Conservation (phyloP, 495 filamentous ascomycete genomes). For the Geoglossum glabrum region DNA sequence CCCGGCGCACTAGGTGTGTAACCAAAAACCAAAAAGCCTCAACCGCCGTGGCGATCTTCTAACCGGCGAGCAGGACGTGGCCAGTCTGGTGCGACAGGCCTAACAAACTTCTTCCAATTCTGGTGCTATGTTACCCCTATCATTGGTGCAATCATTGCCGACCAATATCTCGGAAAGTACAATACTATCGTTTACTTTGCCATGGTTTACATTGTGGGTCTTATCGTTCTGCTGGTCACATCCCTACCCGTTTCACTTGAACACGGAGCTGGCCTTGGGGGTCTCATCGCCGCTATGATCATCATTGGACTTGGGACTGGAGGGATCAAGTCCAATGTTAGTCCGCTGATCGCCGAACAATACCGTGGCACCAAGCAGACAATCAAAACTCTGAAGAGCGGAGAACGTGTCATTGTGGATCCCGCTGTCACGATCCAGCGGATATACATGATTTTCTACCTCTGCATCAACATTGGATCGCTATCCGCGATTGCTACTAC, state of each 20-base stretch:
- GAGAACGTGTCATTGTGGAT: slow-evolving; percentile 58
- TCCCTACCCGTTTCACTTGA: slow-evolving; percentile 16
- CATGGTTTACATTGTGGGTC: slow-evolving; percentile 21
- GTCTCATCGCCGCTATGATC: slow-evolving; percentile 22
- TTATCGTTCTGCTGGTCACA: slow-evolving; percentile 20
- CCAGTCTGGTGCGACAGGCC: slow-evolving; percentile 32
- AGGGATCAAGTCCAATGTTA: slow-evolving; percentile 55
- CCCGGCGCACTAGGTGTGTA: slow-evolving; percentile 35
- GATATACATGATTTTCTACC: slow-evolving; percentile 37
- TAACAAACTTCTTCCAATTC: slow-evolving; percentile 43
- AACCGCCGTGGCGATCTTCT: not conserved
- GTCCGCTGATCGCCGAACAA: slow-evolving; percentile 53
- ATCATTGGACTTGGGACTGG: slow-evolving; percentile 43
- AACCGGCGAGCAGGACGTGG: slow-evolving; percentile 15
- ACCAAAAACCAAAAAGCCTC: slow-evolving; percentile 6
- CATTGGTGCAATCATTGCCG: slow-evolving; percentile 36
- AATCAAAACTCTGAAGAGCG: slow-evolving; percentile 30
- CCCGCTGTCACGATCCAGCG: slow-evolving; percentile 53
- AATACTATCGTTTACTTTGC: slow-evolving; percentile 44
- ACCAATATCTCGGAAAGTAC: slow-evolving; percentile 48
- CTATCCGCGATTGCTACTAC: slow-evolving; percentile 42
- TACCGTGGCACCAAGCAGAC: slow-evolving; percentile 42
- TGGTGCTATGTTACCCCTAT: slow-evolving; percentile 29
- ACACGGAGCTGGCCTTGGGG: slow-evolving; percentile 13
- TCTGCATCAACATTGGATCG: slow-evolving; percentile 50